Conservation (phyloP, 371 early-diverging fungal genomes). For the Rhizopus delemar region DNA sequence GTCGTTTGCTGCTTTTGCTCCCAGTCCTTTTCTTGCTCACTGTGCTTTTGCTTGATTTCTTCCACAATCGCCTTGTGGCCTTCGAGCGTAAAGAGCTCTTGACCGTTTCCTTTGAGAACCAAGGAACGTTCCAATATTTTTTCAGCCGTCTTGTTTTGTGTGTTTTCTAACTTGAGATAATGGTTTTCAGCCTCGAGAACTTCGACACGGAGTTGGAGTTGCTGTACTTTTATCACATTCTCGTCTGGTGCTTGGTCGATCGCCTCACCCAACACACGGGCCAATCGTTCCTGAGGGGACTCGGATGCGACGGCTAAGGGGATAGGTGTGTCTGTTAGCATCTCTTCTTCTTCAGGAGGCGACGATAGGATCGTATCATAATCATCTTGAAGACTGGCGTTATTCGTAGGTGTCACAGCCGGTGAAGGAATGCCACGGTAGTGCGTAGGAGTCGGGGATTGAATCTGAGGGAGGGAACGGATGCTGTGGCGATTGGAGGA, state of each 20-base stretch:
- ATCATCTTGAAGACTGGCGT: slow-evolving; percentile 26
- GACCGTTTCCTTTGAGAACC: slow-evolving; percentile 24
- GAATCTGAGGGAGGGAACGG: slow-evolving; percentile 19
- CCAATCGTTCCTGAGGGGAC: slow-evolving; percentile 35
- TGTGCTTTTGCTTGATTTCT: slow-evolving; percentile 39
- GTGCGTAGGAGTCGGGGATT: slow-evolving; percentile 19
- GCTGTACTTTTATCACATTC: slow-evolving; percentile 50
- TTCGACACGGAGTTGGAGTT: slow-evolving; percentile 51
- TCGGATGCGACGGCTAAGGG: slow-evolving; percentile 24
- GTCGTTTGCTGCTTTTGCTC: slow-evolving; percentile 18
- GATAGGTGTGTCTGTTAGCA: slow-evolving; percentile 41
- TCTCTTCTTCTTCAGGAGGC: slow-evolving; percentile 24
- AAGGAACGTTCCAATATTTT: slow-evolving; percentile 41
- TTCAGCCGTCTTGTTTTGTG: slow-evolving; percentile 43
- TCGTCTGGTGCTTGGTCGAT: slow-evolving; percentile 45
- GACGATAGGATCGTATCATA: slow-evolving; percentile 13
- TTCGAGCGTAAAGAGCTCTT: slow-evolving; percentile 34
- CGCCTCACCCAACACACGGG: slow-evolving; percentile 41
- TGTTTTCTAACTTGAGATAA: slow-evolving; percentile 48
- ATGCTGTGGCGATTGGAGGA: slow-evolving; percentile 13
- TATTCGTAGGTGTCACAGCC: slow-evolving; percentile 37
- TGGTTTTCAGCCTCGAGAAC: slow-evolving; percentile 59
- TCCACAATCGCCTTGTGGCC: slow-evolving; percentile 46
- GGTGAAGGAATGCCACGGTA: slow-evolving; percentile 40
- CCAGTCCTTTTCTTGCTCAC: slow-evolving; percentile 24